phyloP scores from a whole-genome alignment of 805 yeast species.

The Yarrowia divulgata region DNA sequence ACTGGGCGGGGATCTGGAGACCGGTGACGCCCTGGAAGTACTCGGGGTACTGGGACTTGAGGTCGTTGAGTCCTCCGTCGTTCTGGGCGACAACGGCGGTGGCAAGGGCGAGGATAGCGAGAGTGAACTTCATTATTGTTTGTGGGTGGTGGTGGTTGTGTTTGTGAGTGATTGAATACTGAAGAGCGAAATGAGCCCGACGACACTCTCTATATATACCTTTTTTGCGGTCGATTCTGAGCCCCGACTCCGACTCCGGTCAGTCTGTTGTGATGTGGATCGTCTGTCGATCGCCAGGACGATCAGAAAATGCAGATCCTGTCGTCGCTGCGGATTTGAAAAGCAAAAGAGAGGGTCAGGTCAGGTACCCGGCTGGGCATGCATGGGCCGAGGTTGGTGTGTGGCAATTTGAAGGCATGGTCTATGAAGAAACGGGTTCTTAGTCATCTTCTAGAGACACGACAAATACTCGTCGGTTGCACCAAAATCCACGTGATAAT shows the following conservation, averaged over 20 bases:
- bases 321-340: neutral
- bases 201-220: neutral
- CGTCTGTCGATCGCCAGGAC: constrained; percentile 2
- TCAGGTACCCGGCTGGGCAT: constrained; percentile 32
- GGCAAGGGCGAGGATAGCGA: constrained; percentile 23
- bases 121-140: constrained; percentile 29
- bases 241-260: neutral
- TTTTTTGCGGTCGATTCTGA: too few species aligned
- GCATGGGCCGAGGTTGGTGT: constrained; percentile 4
- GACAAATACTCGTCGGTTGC: too few species aligned
- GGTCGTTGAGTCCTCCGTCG: constrained; percentile 24
- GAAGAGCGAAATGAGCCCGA: neutral
- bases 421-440: too few species aligned
- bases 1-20: constrained; percentile 17
- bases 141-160: too few species aligned
- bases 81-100: constrained; percentile 10
- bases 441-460: too few species aligned
- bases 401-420: too few species aligned
- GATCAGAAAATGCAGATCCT: constrained; percentile 17
- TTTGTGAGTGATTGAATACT: constrained; percentile 16
- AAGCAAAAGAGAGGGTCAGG: neutral
- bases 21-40: constrained; percentile 25
- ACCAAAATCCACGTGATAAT: too few species aligned
- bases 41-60: constrained; percentile 33
- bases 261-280: constrained; percentile 2